Evolutionary conservation across 2,329 filamentous ascomycete genomes (phyloP), one percentile per base, ranked within the genome.

Genomic region (Nothomitra cinnamomea): DNA sequence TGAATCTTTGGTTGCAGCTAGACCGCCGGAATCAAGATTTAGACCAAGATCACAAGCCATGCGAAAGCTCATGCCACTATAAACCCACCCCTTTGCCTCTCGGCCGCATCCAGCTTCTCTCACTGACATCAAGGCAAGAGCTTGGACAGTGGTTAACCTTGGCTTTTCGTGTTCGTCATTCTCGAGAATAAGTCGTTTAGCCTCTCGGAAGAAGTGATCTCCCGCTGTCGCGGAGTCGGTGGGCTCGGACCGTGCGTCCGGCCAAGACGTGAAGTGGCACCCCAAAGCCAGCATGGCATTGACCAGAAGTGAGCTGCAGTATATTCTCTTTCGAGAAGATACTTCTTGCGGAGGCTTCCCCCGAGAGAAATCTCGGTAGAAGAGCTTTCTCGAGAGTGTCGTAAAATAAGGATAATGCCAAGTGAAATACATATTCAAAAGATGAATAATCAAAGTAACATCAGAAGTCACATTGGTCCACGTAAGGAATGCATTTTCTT

Each of bases 381-480:
- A 96, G 32, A 94, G 71, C 38, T 76, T 80, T 65, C 87, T 94
- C 12, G 89, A 90, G 5, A 96, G 72, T 0, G 86, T 92, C 2
- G 88, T 90, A 66, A 96, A 98, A 68, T 92, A 96, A 17, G 88
- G 83, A 66, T 96, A 96, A 67, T 96, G 92, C 85, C 90, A 96
- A 61, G 82, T 87, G 69, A 96, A 96, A 69, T 98, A 98, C 86
- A 96, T 89, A 62, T 89, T 90, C 64, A 98, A 79, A 17, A 98
- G 78, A 66, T 95, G 90, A 15, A 82, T 77, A 60, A 95, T 80
- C 47, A 95, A 73, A 53, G 84, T 78, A 22, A 80, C 75, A 64
- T 95, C 87, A 51, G 80, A 74, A 1, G 87, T 95, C 47, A 95
- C 87, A 15, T 75, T 78, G 0, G 90, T 94, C 92, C 92, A 98